phyloP scores from a whole-genome alignment of 495 filamentous ascomycete genomes.

The Aspergillus sclerotioniger region DNA sequence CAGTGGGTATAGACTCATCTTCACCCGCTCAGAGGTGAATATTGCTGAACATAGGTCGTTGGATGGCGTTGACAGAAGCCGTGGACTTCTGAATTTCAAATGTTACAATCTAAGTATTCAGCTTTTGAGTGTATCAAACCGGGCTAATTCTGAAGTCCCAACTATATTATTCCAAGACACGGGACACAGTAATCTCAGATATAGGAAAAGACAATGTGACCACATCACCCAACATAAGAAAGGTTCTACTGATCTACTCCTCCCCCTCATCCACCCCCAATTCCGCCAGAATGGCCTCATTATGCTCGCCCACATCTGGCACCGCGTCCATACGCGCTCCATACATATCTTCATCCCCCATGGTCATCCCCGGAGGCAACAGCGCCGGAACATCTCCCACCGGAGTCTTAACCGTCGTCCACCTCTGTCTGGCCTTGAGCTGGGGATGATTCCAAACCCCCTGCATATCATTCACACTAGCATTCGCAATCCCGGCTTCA shows the following conservation, averaged over 20 bases:
- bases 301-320: conserved; percentile 43
- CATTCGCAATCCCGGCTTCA: conserved; percentile 43
- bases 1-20: too few relatives aligned
- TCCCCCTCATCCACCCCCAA: conserved; percentile 22
- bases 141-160: too few relatives aligned
- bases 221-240: too few relatives aligned
- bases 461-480: conserved; percentile 50
- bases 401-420: conserved; percentile 47
- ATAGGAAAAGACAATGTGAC: too few relatives aligned
- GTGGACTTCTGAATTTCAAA: too few relatives aligned
- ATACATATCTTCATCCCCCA: conserved; percentile 16
- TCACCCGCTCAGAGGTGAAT: too few relatives aligned
- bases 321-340: conserved; percentile 32
- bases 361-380: conserved; percentile 39
- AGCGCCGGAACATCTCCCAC: conserved; percentile 40
- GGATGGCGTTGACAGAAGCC: too few relatives aligned
- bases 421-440: conserved; percentile 40
- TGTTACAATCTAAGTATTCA: too few relatives aligned
- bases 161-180: too few relatives aligned
- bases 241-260: not conserved
- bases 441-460: conserved; percentile 50
- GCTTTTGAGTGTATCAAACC: too few relatives aligned
- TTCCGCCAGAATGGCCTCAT: conserved; percentile 36
- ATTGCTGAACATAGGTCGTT: too few relatives aligned
- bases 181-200: too few relatives aligned